Evolutionary conservation across 1,284 basidiomycete species (phyloP), one percentile per base, ranked within the genome.

Genomic region (Fomitopsis schrenkii): DNA sequence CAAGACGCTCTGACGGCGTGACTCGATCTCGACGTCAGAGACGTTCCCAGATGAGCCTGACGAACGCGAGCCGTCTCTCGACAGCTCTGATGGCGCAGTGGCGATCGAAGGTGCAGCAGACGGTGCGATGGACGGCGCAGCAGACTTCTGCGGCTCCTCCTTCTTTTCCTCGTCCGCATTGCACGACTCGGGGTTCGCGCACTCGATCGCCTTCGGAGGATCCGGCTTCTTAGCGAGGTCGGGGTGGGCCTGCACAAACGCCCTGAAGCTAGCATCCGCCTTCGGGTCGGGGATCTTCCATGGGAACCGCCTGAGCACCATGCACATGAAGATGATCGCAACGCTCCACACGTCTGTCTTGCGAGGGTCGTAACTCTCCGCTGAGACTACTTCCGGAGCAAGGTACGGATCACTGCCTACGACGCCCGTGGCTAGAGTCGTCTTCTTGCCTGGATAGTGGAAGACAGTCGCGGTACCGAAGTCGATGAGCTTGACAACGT

Each of bases 401-500:
- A 99, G 88, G 78, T 99, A 99, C 15, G 97, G 97, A 76, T 99
- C 97, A 50, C 93, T 96, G 41, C 97, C 97, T 60, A 99, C 97
- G 60, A 99, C 86, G 30, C 97, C 97, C 1, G 91, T 90, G 3
- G 96, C 94, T 60, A 82, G 83, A 74, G 89, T 78, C 74, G 91
- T 81, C 77, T 87, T 84, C 75, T 88, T 95, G 63, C 96, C 97
- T 0, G 97, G 97, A 70, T 98, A 98, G 71, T 97, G 95, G 80
- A 99, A 99, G 60, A 99, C 97, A 62, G 96, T 97, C 15, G 97
- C 97, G 1, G 97, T 99, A 55, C 97, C 97, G 77, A 99, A 99
- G 77, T 99, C 97, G 78, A 99, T 99, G 66, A 99, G 86, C 77
- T 99, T 99, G 80, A 99, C 93, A 67, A 97, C 87, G 73, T 98